These are phyloP conservation scores for Globisporangium abappressorium DNA, from an alignment of 352 stramenopile genomes.

Conservation along the genomic window DNA sequence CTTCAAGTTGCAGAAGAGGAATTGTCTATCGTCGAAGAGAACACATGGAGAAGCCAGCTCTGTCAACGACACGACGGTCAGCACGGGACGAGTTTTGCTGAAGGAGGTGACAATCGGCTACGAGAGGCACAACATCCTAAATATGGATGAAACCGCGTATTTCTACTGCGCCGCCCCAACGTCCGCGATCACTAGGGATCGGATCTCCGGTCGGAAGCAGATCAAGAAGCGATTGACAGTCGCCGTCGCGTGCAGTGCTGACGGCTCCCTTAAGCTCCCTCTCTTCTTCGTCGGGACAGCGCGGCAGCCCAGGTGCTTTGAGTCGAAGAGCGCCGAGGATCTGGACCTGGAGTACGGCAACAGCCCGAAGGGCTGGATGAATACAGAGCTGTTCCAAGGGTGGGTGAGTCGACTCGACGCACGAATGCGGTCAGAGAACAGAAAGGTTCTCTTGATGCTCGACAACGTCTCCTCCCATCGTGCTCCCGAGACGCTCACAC, in stretches of 20 bases:
- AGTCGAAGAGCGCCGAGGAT: neutral
- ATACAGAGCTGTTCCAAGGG: neutral
- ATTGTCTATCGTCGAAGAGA: constrained; percentile 4
- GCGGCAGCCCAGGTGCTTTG: neutral
- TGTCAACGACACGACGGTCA: neutral
- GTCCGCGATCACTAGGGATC: neutral
- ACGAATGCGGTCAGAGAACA: neutral
- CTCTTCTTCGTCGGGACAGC: neutral
- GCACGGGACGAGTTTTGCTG: neutral
- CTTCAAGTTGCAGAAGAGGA: neutral
- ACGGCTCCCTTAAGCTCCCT: neutral
- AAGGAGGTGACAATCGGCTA: neutral
- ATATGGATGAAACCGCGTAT: constrained; percentile 9
- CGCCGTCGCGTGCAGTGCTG: neutral
- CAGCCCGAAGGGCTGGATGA: constrained; percentile 8
- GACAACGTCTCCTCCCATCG: constrained; percentile 7
- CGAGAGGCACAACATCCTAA: constrained; percentile 9
- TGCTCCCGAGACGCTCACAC: neutral
- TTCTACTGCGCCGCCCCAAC: neutral
- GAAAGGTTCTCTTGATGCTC: neutral
- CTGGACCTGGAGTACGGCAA: neutral
- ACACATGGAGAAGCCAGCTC: constrained; percentile 1
- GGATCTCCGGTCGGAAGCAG: neutral
- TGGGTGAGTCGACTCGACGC: neutral
- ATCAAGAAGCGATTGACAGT: constrained; percentile 6